Evolutionary conservation across 2,329 filamentous ascomycete species (phyloP).

Genomic region (Diaporthe nobilis): DNA sequence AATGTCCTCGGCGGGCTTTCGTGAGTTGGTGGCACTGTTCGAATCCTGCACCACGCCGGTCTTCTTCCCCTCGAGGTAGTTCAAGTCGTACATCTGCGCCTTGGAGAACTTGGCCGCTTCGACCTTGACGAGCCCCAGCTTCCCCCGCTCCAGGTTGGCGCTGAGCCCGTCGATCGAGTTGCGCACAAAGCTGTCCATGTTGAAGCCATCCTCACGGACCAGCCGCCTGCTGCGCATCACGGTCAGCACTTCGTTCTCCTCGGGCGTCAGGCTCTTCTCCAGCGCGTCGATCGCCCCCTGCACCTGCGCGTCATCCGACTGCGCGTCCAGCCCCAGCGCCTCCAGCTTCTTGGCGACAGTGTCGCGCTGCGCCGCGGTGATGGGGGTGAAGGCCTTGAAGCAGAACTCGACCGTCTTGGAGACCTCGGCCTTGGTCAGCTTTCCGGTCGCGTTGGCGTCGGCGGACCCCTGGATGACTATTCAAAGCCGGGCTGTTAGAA

Average conservation of each 20-base stretch:
- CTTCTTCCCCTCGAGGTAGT: not conserved
- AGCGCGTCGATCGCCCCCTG: constrained; percentile 38
- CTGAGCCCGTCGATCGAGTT: constrained; percentile 49
- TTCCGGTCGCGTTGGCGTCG: constrained; percentile 47
- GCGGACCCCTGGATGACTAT: constrained; percentile 56
- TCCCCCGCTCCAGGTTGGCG: constrained; percentile 46
- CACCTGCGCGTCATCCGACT: not conserved
- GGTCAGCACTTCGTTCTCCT: constrained; percentile 48
- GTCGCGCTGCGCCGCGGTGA: constrained; percentile 20
- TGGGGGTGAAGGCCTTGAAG: constrained; percentile 48
- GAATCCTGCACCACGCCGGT: not conserved
- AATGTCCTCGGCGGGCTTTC: not conserved
- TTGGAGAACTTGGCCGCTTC: not conserved
- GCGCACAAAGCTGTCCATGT: constrained; percentile 51
- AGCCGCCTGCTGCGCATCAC: constrained; percentile 51
- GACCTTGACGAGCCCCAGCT: constrained; percentile 43
- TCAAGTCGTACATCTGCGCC: not conserved
- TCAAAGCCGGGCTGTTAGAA: constrained; percentile 8
- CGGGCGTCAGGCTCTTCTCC: constrained; percentile 44
- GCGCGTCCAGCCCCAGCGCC: constrained; percentile 15
- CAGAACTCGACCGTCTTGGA: constrained; percentile 53
- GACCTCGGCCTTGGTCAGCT: constrained; percentile 50
- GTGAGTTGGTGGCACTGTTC: not conserved
- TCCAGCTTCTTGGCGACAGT: constrained; percentile 37
- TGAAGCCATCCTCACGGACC: constrained; percentile 50